These are phyloP conservation scores for Boletus vinaceobasis DNA, from an alignment of 768 basidiomycete species.

Conservation along the genomic window DNA sequence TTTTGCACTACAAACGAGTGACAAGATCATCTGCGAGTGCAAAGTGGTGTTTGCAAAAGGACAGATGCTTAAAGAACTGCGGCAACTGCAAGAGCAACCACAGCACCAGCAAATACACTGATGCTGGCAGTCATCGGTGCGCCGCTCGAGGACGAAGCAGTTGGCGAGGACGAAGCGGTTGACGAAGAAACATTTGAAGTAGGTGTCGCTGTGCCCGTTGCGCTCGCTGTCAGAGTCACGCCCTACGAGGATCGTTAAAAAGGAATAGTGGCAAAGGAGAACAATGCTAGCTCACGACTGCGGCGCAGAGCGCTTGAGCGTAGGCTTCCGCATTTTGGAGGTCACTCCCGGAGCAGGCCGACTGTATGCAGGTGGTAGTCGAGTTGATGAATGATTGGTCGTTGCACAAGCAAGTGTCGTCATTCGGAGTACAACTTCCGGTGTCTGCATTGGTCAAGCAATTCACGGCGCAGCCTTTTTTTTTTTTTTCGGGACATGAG, in stretches of 20 bases:
- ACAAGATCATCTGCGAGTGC: not conserved
- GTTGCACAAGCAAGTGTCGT: conserved; percentile 59
- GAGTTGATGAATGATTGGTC: conserved; percentile 41
- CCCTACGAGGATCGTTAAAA: conserved; percentile 36
- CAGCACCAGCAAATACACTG: conserved; percentile 8
- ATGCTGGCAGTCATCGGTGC: conserved; percentile 4
- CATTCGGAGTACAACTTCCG: conserved; percentile 44
- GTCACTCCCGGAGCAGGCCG: conserved; percentile 46
- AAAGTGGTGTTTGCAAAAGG: not conserved
- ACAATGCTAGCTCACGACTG: conserved; percentile 44
- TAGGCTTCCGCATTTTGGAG: conserved; percentile 39
- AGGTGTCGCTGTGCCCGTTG: conserved; percentile 11
- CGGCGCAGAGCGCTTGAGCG: conserved; percentile 43
- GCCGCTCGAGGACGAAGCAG: conserved; percentile 4
- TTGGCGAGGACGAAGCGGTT: not conserved
- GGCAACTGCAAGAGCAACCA: conserved; percentile 10
- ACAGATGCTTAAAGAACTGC: conserved; percentile 10
- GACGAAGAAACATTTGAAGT: conserved; percentile 1
- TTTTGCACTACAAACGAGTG: not conserved
- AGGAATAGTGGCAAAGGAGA: not conserved
- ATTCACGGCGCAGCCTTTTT: conserved; percentile 45
- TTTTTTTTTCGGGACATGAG: not conserved
- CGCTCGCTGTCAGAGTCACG: conserved; percentile 42
- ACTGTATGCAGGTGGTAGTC: conserved; percentile 47
- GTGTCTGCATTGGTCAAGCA: conserved; percentile 48